Conservation (phyloP, 176 grass and related monocot species). For the barley (Hordeum vulgare) region DNA sequence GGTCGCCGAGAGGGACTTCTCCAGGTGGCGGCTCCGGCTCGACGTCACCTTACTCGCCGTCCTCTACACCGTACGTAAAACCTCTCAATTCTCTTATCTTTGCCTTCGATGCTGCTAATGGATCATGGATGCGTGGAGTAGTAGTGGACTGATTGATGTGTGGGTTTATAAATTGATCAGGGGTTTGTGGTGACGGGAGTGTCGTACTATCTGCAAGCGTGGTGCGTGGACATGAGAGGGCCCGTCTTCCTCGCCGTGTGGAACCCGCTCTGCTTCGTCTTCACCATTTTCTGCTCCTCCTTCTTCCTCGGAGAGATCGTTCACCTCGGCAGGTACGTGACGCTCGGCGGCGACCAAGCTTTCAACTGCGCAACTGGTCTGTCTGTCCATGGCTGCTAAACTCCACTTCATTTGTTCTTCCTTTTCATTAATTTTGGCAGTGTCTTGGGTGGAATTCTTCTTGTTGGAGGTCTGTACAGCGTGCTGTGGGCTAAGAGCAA, state of each 20-base stretch:
- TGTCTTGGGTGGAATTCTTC: slow-evolving; percentile 49
- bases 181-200: slow-evolving; percentile 36
- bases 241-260: slow-evolving; percentile 45
- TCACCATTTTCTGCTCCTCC: slow-evolving; percentile 38
- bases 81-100: neutral
- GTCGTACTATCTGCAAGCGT: slow-evolving; percentile 58
- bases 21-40: slow-evolving; percentile 41
- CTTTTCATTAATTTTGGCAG: slow-evolving; percentile 12
- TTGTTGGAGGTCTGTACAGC: slow-evolving; percentile 53
- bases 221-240: slow-evolving; percentile 41
- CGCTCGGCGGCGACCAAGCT: neutral
- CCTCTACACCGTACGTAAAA: neutral
- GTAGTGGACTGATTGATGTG: neutral
- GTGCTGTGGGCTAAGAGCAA: slow-evolving; percentile 60
- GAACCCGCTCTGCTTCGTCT: slow-evolving; percentile 29
- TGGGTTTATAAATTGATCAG: neutral
- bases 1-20: slow-evolving; percentile 41
- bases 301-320: slow-evolving; percentile 36
- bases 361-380: neutral
- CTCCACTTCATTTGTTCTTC: neutral
- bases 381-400: neutral
- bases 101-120: neutral
- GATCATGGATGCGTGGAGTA: neutral
- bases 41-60: slow-evolving; percentile 44
- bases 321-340: slow-evolving; percentile 39